Evolutionary conservation across 1,284 basidiomycete species (phyloP), one percentile per base, ranked within the genome.

Genomic region (Malassezia pachydermatis): DNA sequence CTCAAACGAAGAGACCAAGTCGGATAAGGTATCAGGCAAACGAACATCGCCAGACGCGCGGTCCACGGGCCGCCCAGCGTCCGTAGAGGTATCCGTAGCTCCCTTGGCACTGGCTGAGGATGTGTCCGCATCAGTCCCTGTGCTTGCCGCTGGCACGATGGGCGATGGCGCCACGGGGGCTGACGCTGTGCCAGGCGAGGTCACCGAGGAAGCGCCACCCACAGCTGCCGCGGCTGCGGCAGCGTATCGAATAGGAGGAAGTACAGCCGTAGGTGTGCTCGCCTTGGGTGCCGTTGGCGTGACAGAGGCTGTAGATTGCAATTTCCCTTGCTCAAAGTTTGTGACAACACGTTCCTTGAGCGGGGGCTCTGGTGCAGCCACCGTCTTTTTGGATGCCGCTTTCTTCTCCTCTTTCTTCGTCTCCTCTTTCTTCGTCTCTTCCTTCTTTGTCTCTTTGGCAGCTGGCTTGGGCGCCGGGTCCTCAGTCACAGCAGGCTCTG

Each of bases 1-100:
- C 75, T 96, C 92, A 69, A 96, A 98, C 39, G 87, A 90, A 27
- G 84, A 81, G 34, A 96, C 90, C 44, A 99, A 78, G 71, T 95
- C 90, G 14, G 88, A 86, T 63, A 99, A 72, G 36, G 84, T 86
- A 36, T 83, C 84, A 46, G 81, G 89, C 78, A 70, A 68, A 27
- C 63, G 59, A 40, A 59, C 61, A 47, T 69, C 63, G 29, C 51
- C 54, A 48, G 13, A 7, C 16, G 25, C 38, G 49, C 34, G 13
- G 58, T 61, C 20, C 19, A 10, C 39, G 13, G 59, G 66, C 9
- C 61, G 60, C 30, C 57, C 60, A 20, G 57, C 59, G 14, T 59
- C 63, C 33, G 57, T 48, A 11, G 62, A 57, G 10, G 27, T 17
- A 4, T 30, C 25, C 4, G 20, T 28, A 5, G 39, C 39, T 30